These are phyloP conservation scores for Sporobolus alterniflorus DNA, from an alignment of 202 grass and related monocot genomes.

Conservation along the genomic window DNA sequence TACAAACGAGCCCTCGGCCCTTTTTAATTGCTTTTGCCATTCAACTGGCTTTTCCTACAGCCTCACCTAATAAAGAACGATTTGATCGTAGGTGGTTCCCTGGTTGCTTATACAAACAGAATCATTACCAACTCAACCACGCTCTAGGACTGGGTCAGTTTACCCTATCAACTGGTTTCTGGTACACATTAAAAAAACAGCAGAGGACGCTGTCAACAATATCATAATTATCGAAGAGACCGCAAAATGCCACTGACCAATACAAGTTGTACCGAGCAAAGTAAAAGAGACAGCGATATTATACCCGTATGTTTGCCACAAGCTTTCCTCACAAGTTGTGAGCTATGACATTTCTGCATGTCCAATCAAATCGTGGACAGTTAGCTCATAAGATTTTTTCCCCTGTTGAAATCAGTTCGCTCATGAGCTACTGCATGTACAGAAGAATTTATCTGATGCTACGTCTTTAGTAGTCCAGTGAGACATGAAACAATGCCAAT, in stretches of 20 bases:
- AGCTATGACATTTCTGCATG: neutral
- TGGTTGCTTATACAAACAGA: too few species aligned
- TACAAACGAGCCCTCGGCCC: too few species aligned
- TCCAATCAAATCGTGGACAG: neutral
- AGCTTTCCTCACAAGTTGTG: neutral
- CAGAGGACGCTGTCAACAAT: neutral
- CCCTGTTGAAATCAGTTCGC: too few species aligned
- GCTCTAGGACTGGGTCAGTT: neutral
- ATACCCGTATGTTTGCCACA: neutral
- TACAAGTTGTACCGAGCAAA: neutral
- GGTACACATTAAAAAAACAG: too few species aligned
- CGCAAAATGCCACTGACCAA: neutral
- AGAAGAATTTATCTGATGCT: constrained; percentile 7
- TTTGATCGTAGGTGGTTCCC: too few species aligned
- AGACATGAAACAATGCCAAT: constrained; percentile 24
- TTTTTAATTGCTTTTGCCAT: neutral
- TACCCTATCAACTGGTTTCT: too few species aligned
- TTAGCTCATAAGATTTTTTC: constrained; percentile 7
- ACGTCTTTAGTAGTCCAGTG: constrained; percentile 3
- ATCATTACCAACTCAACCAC: neutral
- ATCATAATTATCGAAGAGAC: neutral
- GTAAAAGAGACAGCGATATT: neutral
- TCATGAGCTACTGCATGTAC: neutral
- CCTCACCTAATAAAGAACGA: neutral
- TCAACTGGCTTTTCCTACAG: neutral